phyloP scores from a whole-genome alignment of 495 filamentous ascomycete species.

The Penicillium verhagenii region DNA sequence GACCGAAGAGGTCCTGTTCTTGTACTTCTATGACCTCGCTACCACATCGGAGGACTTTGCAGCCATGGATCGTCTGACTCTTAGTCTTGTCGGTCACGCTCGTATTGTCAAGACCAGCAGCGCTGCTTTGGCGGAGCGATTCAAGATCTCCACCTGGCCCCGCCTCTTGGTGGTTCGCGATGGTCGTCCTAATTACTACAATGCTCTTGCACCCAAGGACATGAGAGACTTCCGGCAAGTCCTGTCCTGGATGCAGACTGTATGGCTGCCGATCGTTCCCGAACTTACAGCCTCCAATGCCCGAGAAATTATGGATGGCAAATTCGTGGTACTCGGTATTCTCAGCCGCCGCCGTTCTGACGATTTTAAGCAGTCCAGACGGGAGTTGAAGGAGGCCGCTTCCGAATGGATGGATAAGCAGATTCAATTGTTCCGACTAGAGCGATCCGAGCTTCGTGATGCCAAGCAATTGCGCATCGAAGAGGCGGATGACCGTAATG shows the following conservation, averaged over 20 bases:
- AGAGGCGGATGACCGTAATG: slow-evolving; percentile 90
- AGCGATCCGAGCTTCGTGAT: slow-evolving; percentile 88
- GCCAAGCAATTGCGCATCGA: slow-evolving; percentile 93
- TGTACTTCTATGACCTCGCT: slow-evolving; percentile 96
- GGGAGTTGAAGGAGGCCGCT: slow-evolving; percentile 93
- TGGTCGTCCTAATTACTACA: slow-evolving; percentile 84
- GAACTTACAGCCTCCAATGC: slow-evolving; percentile 91
- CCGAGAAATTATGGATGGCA: slow-evolving; percentile 89
- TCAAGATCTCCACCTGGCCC: slow-evolving; percentile 95
- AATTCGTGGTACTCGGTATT: slow-evolving; percentile 88
- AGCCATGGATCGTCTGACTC: slow-evolving; percentile 79
- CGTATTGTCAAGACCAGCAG: slow-evolving; percentile 88
- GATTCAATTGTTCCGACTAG: slow-evolving; percentile 80
- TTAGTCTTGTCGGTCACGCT: slow-evolving; percentile 86
- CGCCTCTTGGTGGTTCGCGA: slow-evolving; percentile 86
- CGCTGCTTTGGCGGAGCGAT: slow-evolving; percentile 66
- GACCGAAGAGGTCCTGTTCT: slow-evolving; percentile 90
- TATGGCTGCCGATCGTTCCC: slow-evolving; percentile 97
- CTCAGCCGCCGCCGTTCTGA: slow-evolving; percentile 75
- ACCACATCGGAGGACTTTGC: slow-evolving; percentile 89
- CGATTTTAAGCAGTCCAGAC: slow-evolving; percentile 73
- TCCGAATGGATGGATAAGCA: slow-evolving; percentile 98
- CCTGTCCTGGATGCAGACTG: slow-evolving; percentile 88
- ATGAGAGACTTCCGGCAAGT: slow-evolving; percentile 85
- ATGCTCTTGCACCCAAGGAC: slow-evolving; percentile 74